Base-by-base conservation (phyloP, 345 rosid species). In the Populus deltoides region DNA sequence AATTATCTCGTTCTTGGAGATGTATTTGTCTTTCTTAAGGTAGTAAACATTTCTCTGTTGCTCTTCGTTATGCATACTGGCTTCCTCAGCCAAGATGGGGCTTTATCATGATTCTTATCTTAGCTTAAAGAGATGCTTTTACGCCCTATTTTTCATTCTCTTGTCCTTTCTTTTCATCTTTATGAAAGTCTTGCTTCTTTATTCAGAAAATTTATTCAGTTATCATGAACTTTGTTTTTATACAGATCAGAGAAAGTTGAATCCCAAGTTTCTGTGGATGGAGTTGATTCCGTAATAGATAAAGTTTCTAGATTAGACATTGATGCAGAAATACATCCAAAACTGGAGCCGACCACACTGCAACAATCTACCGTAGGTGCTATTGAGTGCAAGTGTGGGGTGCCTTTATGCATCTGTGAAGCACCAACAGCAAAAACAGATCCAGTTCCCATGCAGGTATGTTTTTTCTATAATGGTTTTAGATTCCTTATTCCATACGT, bases 321-420 rank as follows among this genome's bases (percentile, higher is more conserved):
- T 69, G 81, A 76, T 75, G 86, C 78, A 9, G 93, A 85, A 62
- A 24, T 33, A 66, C 82, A 75, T 39, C 75, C 82, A 31, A 86
- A 79, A 83, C 70, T 74, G 8, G 86, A 86, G 71, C 72, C 87
- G 79, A 72, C 74, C 70, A 57, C 75, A 71, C 88, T 70, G 62
- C 74, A 72, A 33, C 83, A 75, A 41, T 39, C 86, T 73, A 66
- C 57, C 69, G 66, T 82, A 57, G 74, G 81, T 62, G 86, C 72
- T 68, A 39, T 81, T 51, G 92, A 92, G 55, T 96, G 98, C 88
- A 93, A 91, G 78, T 96, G 97, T 76, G 99, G 98, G 41, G 92
- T 96, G 99, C 99, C 99, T 80, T 83, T 96, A 25, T 96, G 99
- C 81, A 93, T 91, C 66, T 90, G 98, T 78, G 91, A 89, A 77